phyloP scores from a whole-genome alignment of 164 flowering plant species.

The Nymphaea colorata region DNA sequence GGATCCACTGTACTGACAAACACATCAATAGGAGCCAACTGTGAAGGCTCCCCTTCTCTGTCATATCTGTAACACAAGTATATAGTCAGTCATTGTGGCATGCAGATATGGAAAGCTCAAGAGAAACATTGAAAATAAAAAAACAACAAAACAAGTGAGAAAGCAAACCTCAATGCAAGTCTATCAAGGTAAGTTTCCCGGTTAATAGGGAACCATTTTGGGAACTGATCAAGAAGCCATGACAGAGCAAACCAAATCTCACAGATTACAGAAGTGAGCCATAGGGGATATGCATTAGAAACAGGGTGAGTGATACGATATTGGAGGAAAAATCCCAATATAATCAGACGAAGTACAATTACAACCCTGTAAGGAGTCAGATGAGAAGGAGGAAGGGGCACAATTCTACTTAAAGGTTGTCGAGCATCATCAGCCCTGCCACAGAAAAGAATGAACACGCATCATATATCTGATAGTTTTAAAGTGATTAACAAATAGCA shows the following conservation, averaged over 20 bases:
- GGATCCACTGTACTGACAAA: constrained; percentile 99
- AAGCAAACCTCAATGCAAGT: constrained; percentile 75
- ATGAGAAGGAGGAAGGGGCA: constrained; percentile 76
- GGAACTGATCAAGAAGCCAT: constrained; percentile 98
- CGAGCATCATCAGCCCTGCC: constrained; percentile 86
- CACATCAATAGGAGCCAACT: constrained; percentile 80
- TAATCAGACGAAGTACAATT: constrained; percentile 83
- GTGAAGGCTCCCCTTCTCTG: constrained; percentile 92
- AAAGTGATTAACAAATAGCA: not conserved
- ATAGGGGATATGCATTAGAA: constrained; percentile 76
- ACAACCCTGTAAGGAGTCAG: constrained; percentile 92
- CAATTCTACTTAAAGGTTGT: constrained; percentile 77
- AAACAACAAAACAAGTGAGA: not conserved
- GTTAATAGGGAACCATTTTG: constrained; percentile 91
- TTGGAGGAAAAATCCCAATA: constrained; percentile 85
- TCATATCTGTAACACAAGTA: constrained; percentile 44
- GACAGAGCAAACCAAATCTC: constrained; percentile 99
- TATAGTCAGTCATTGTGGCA: not conserved
- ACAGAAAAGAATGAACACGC: not conserved
- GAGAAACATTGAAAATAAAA: constrained; percentile 1
- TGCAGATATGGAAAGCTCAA: not conserved
- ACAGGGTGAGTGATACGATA: constrained; percentile 91
- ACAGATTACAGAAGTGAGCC: constrained; percentile 90
- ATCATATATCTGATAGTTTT: not conserved
- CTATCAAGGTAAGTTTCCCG: constrained; percentile 96